A percentile compares a stretch with the other conserved stretches of the same genome.
These are phyloP conservation scores for Kazachstania africana DNA, from an alignment of 805 yeast species.

Conservation along the genomic window DNA sequence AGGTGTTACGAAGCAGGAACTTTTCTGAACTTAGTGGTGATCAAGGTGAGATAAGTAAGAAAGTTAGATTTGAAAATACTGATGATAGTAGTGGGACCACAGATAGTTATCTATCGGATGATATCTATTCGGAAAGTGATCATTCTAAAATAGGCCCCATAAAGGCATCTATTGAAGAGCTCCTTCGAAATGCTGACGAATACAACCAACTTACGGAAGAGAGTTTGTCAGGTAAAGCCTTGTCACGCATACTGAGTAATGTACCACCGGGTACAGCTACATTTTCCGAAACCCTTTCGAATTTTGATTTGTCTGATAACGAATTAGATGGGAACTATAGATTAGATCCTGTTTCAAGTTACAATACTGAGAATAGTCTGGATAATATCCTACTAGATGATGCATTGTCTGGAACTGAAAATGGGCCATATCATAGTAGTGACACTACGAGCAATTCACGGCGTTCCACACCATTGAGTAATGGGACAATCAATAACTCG, in stretches of 20 bases:
- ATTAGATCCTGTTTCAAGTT: slow-evolving; percentile 2
- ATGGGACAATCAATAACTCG: no score
- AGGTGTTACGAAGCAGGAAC: slow-evolving; percentile 9
- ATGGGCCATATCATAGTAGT: slow-evolving; percentile 1
- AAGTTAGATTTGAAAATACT: slow-evolving; percentile 9
- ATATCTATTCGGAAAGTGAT: background rate
- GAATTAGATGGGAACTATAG: slow-evolving; percentile 8
- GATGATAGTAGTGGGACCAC: slow-evolving; percentile 1
- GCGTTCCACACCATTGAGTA: no score
- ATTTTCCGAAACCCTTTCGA: slow-evolving; percentile 19
- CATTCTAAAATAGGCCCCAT: slow-evolving; percentile 1
- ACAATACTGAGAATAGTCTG: background rate
- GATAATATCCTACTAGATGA: slow-evolving; percentile 3
- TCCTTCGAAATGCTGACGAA: slow-evolving; percentile 15
- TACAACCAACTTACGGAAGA: slow-evolving; percentile 12
- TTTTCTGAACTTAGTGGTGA: slow-evolving; percentile 14
- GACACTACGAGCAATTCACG: slow-evolving; percentile 1
- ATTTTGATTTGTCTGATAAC: slow-evolving; percentile 20
- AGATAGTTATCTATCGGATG: background rate
- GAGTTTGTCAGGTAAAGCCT: slow-evolving; percentile 9
- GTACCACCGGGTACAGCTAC: slow-evolving; percentile 6
- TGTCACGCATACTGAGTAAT: slow-evolving; percentile 5
- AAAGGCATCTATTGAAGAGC: slow-evolving; percentile 10
- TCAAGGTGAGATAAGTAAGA: slow-evolving; percentile 3
- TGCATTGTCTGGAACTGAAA: slow-evolving; percentile 1